Percentiles rank a stretch among this genome's conserved stretches.
These are phyloP conservation scores for Magnaporthiopsis poae DNA, from an alignment of 2,329 filamentous ascomycete species.

Conservation along the genomic window DNA sequence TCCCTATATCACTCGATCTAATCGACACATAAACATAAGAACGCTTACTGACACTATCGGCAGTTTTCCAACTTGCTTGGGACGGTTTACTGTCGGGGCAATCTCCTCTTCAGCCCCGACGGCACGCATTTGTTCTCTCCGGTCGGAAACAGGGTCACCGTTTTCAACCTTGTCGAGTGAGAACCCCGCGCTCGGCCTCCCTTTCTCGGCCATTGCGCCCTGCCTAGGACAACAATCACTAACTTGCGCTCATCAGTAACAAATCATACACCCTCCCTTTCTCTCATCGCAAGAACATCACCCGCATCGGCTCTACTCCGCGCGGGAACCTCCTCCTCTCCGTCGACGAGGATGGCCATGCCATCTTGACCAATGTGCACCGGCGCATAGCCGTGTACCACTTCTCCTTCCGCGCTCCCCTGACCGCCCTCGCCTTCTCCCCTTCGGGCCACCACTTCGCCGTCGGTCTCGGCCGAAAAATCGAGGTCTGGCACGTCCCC, in stretches of 20 bases:
- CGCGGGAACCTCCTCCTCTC: constrained; percentile 85
- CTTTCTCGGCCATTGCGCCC: not conserved
- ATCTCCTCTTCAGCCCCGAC: constrained; percentile 91
- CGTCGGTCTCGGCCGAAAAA: constrained; percentile 72
- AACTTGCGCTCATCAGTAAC: constrained; percentile 45
- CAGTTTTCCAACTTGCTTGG: constrained; percentile 97
- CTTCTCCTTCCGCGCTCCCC: constrained; percentile 81
- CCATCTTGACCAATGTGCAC: constrained; percentile 82
- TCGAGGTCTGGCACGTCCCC: constrained; percentile 94
- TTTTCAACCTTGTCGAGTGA: constrained; percentile 94
- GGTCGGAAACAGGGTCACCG: constrained; percentile 87
- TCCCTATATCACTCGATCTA: not conserved
- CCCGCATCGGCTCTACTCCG: constrained; percentile 77
- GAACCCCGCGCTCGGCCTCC: constrained; percentile 16
- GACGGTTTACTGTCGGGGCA: constrained; percentile 96
- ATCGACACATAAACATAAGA: too few relatives aligned
- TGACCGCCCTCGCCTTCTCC: constrained; percentile 79
- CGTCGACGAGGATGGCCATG: constrained; percentile 86
- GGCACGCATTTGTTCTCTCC: constrained; percentile 91
- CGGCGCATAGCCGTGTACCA: constrained; percentile 82
- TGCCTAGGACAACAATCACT: constrained; percentile 16
- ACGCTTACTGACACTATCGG: not conserved
- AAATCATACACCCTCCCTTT: constrained; percentile 82
- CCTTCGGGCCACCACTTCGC: constrained; percentile 86
- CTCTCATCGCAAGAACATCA: constrained; percentile 86